Percentiles rank a stretch among this genome's conserved stretches.
These are phyloP conservation scores for Apiosordaria backusii DNA, from an alignment of 495 filamentous ascomycete genomes.

Conservation along the genomic window DNA sequence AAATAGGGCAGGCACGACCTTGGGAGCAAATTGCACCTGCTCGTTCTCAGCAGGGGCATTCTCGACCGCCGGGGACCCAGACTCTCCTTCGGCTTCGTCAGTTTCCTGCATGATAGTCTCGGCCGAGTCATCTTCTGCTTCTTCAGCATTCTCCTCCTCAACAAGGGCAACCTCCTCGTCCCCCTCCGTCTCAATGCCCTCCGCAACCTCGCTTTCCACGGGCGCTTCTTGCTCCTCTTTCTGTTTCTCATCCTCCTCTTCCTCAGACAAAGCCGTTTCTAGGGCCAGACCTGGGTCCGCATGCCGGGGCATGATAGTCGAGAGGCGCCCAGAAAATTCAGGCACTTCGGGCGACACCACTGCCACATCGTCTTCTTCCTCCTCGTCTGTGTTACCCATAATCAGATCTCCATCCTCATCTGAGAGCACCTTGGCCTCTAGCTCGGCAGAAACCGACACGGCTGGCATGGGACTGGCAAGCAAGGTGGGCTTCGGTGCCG, in stretches of 20 bases:
- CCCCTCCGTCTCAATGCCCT: not conserved
- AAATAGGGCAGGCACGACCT: conserved; percentile 15
- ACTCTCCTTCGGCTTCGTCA: not conserved
- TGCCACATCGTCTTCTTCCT: conserved; percentile 18
- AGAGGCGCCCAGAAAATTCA: conserved; percentile 49
- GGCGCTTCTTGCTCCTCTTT: not conserved
- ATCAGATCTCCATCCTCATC: conserved; percentile 16
- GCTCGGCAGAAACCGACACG: conserved; percentile 4
- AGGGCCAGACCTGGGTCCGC: conserved; percentile 43
- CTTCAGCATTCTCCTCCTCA: not conserved
- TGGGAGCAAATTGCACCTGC: conserved; percentile 34
- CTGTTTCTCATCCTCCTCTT: conserved; percentile 8
- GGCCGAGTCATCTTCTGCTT: not conserved
- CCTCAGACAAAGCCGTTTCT: conserved; percentile 19
- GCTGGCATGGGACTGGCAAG: conserved; percentile 41
- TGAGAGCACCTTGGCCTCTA: not conserved
- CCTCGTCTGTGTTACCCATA: not conserved
- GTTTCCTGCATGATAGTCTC: conserved; percentile 4
- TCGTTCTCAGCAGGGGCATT: not conserved
- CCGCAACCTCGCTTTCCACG: not conserved
- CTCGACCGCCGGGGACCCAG: not conserved
- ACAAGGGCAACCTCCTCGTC: conserved; percentile 4
- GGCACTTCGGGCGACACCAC: conserved; percentile 35
- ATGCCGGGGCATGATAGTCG: conserved; percentile 48
- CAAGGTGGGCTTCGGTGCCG: conserved; percentile 32